Base-by-base conservation (phyloP, 2,329 filamentous ascomycete species). In the Hypoxylon rubiginosum region DNA sequence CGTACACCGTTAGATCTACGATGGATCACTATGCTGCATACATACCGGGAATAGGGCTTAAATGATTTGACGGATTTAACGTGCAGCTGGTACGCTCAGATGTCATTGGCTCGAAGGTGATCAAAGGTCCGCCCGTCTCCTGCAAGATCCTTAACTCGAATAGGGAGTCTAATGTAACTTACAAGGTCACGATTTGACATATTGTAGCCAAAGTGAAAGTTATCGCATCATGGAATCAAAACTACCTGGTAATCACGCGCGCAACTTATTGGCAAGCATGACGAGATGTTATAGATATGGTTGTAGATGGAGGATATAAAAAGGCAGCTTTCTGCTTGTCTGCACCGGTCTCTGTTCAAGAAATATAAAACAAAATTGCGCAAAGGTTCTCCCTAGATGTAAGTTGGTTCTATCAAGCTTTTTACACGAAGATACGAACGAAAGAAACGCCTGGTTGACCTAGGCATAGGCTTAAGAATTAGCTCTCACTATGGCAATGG, bases 401-500 rank as follows among this genome's bases (percentile, higher is more conserved):
- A 55, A 45, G 39, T 36, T 34, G 13, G 32, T n/a, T n/a, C 32
- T 11, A 34, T 11, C 5, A 13, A 43, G 13, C 17, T 19, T 46
- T 10, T 19, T n/a, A 7, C 10, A 11, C 19, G 10, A 50, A 41
- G 4, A 26, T 17, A 17, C 11, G 3, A 21, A 39, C 9, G 32
- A 57, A 30, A 28, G n/a, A 13, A 26, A 24, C n/a, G 50, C 26
- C 34, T 17, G 55, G 28, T 15, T 45, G 4, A 28, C 53, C 49
- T 26, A 19, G n/a, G 3, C 26, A 41, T n/a, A 46, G 2, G n/a
- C 10, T 54, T 17, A 41, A 43, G 3, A 10, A 54, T 15, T 7
- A 56, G 9, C 24, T 51, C 19, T 21, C 17, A 49, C 4, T n/a
- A 65, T 69, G 64, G 48, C 58, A 39, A 46, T 66, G 58, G 8